Evolutionary conservation across 2,329 filamentous ascomycete species (phyloP).

Genomic region (Canariomyces notabilis): DNA sequence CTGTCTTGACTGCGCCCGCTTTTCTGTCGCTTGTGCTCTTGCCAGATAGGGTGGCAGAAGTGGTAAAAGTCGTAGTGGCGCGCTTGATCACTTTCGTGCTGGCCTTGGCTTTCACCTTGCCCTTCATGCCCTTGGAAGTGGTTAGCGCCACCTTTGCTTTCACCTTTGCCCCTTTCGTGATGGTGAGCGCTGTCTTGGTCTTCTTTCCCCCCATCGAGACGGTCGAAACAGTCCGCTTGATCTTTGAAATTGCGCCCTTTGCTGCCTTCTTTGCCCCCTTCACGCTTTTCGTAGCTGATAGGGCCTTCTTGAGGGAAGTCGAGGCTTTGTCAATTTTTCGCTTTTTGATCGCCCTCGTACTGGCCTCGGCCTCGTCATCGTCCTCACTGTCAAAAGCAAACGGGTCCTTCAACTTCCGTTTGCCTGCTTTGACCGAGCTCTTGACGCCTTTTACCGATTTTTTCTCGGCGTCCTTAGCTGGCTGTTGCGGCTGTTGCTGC

Average conservation of each 20-base stretch:
- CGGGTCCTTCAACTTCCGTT: constrained; percentile 53
- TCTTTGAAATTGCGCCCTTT: constrained; percentile 31
- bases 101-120: constrained; percentile 7
- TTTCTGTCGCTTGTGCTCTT: background rate
- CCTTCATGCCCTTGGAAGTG: constrained; percentile 14
- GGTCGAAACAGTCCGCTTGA: constrained; percentile 38
- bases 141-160: constrained; percentile 24
- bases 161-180: no score
- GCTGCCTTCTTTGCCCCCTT: constrained; percentile 33
- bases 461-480: background rate
- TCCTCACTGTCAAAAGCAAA: constrained; percentile 38
- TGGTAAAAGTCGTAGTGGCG: constrained; percentile 1
- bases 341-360: constrained; percentile 36
- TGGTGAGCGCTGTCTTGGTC: no score
- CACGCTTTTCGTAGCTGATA: constrained; percentile 29
- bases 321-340: constrained; percentile 40
- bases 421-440: constrained; percentile 42
- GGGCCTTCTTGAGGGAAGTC: constrained; percentile 31
- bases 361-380: constrained; percentile 23
- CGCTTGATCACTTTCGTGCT: constrained; percentile 1
- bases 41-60: background rate
- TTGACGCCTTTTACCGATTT: constrained; percentile 41
- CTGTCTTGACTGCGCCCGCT: background rate
- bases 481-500: background rate
- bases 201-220: constrained; percentile 35